Percentiles rank a stretch among this genome's conserved stretches.
Conservation (phyloP, 129 eudicot genomes). For the Lonicera japonica region DNA sequence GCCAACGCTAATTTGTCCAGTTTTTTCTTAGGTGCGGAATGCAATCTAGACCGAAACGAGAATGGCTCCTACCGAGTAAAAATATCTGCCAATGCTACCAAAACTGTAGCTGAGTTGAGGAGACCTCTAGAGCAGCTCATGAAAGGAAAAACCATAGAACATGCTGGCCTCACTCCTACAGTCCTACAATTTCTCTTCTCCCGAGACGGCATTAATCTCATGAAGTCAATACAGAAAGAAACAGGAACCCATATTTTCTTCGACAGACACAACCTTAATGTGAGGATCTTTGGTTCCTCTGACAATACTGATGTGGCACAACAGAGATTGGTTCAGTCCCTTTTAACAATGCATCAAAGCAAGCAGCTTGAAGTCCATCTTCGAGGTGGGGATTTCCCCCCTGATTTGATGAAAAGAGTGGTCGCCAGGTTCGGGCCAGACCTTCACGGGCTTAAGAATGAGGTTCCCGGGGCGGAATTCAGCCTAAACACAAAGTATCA, state of each 20-base stretch:
- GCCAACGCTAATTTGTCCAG: too few species aligned
- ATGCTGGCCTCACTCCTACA: conserved; percentile 56
- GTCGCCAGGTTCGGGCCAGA: conserved; percentile 72
- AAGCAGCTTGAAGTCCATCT: conserved; percentile 73
- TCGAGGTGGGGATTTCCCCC: conserved; percentile 55
- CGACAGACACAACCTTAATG: conserved; percentile 41
- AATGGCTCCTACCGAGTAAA: conserved; percentile 71
- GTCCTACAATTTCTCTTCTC: conserved; percentile 51
- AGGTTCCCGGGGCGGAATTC: conserved; percentile 62
- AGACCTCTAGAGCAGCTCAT: conserved; percentile 73
- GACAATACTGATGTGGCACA: conserved; percentile 47
- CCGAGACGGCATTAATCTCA: conserved; percentile 52
- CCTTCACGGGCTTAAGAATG: conserved; percentile 58
- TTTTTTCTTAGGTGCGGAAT: conserved; percentile 46
- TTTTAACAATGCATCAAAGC: conserved; percentile 53
- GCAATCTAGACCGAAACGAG: conserved; percentile 45
- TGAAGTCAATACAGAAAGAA: conserved; percentile 59
- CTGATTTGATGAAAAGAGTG: conserved; percentile 79
- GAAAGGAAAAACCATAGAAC: conserved; percentile 60
- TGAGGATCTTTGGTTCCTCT: conserved; percentile 58
- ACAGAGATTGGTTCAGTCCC: conserved; percentile 44
- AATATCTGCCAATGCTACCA: conserved; percentile 82
- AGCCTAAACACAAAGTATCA: conserved; percentile 61
- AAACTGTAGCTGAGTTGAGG: conserved; percentile 73
- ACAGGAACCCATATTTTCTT: conserved; percentile 59